Base-by-base conservation (phyloP, 306 rosid species). In the Argentina anserina region DNA sequence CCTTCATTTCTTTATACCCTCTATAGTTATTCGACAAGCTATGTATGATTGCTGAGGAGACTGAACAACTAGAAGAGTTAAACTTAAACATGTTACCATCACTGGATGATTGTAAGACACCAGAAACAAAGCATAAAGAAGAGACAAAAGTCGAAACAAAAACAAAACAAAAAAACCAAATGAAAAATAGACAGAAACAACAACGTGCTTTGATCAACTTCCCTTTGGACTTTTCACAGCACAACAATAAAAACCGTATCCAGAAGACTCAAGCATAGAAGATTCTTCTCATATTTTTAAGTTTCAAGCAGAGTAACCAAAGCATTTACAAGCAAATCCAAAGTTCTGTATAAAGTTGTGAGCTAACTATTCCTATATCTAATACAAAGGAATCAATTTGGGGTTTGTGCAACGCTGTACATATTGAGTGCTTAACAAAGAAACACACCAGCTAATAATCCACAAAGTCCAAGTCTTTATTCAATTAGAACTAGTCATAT, bases 191-290 rank as follows among this genome's bases (percentile, higher is more conserved):
- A 52, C 41, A 53, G 42, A 14, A 33, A 62, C 61, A 70, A 42
- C 49, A 46, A 18, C 70, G 2, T 13, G 23, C 25, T 53, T 41
- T 11, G 60, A 26, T 64, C 45, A 17, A 53, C 37, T 55, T 65
- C 39, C 70, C 4, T 29, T 43, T 42, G 59, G 31, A 65, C 46
- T 23, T 23, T 33, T 39, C 52, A 67, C 69, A 47, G 43, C 43
- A 28, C 10, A 49, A 11, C 9, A 43, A 75, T 39, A 55, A 65
- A 18, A 74, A 39, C 7, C 34, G 13, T 31, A 7, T 29, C 66
- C 46, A 50, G 49, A n/a, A 71, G 39, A 62, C 56, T 56, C 62
- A 52, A 64, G 31, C 67, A 31, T 65, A 64, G 20, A 41, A 76
- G 41, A 41, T 17, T 59, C 61, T 45, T 34, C 13, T 46, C 49